A percentile compares a stretch with the other conserved stretches of the same genome.
Evolutionary conservation across 257 asterid species (phyloP).

Genomic region (Anisodus acutangulus): DNA sequence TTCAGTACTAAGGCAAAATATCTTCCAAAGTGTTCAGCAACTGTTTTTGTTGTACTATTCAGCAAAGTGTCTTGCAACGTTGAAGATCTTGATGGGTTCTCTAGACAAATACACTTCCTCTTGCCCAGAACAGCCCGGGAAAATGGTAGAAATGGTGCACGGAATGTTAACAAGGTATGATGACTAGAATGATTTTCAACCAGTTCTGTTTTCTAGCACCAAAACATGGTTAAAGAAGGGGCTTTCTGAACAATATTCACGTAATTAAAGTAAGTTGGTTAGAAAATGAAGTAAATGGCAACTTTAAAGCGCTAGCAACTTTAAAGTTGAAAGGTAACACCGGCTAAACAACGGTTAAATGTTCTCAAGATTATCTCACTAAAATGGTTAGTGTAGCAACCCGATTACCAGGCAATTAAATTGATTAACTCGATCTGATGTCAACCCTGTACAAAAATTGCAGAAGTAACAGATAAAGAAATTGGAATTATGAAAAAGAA

Average conservation of each 20-base stretch:
- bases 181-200: not conserved
- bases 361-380: not conserved
- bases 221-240: not conserved
- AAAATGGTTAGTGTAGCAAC: not conserved
- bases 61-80: not conserved
- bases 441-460: not conserved
- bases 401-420: not conserved
- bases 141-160: not conserved
- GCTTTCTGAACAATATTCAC: not conserved
- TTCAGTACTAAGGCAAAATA: too few relatives aligned
- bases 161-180: not conserved
- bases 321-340: not conserved
- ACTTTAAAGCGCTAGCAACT: not conserved
- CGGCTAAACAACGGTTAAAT: not conserved
- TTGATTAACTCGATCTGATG: constrained; percentile 8
- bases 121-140: not conserved
- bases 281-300: not conserved
- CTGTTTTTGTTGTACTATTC: not conserved
- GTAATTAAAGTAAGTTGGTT: not conserved
- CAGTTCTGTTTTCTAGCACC: not conserved
- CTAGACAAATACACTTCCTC: not conserved
- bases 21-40: not conserved
- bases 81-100: not conserved
- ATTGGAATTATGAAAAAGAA: not conserved
- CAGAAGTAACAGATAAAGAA: not conserved